Conservation (phyloP, 2,329 filamentous ascomycete genomes). For the Exserohilum turcica region DNA sequence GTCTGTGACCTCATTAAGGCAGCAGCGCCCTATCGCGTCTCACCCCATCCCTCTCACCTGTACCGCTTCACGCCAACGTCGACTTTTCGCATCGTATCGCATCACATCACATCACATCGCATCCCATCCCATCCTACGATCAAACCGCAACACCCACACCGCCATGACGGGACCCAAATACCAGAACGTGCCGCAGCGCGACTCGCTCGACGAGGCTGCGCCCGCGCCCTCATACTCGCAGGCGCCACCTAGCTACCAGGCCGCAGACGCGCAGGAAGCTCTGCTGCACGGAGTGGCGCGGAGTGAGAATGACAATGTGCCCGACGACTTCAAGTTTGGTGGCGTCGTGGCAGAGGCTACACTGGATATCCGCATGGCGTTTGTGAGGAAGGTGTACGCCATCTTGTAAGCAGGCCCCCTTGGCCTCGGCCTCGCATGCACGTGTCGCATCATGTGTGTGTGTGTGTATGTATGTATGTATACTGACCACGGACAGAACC, state of each 20-base stretch:
- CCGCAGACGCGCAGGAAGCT: constrained; percentile 62
- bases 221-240: constrained; percentile 62
- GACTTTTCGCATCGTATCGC: not conserved
- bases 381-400: constrained; percentile 95
- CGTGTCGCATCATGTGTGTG: too few relatives aligned
- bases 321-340: constrained; percentile 98
- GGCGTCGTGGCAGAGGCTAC: constrained; percentile 92
- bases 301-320: constrained; percentile 85
- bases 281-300: constrained; percentile 70
- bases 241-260: constrained; percentile 81
- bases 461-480: too few relatives aligned
- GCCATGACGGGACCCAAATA: constrained; percentile 82
- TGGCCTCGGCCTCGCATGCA: not conserved
- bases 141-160: constrained; percentile 1
- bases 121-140: too few relatives aligned
- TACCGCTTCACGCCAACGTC: not conserved
- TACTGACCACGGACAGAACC: constrained; percentile 58
- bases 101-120: too few relatives aligned
- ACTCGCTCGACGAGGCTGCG: constrained; percentile 73
- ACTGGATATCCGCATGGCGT: constrained; percentile 94
- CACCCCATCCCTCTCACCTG: not conserved
- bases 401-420: constrained; percentile 67
- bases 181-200: constrained; percentile 78
- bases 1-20: constrained; percentile 15
- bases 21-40: constrained; percentile 10